Evolutionary conservation across 441 rosid species (phyloP).

Genomic region (Pelargonium australe): DNA sequence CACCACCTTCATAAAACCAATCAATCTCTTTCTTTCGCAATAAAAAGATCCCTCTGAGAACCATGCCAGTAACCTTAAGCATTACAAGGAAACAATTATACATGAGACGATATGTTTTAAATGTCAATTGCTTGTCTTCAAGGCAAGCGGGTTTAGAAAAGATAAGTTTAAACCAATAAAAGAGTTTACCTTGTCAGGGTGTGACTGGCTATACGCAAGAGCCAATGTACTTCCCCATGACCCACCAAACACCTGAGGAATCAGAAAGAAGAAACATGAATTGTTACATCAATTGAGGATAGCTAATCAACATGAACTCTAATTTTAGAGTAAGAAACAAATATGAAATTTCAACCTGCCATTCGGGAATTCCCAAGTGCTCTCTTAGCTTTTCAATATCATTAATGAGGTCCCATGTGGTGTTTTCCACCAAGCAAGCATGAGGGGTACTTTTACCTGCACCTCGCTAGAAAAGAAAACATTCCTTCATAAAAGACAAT

Average conservation of each 20-base stretch:
- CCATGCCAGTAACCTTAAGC: constrained; percentile 73
- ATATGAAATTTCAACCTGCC: constrained; percentile 53
- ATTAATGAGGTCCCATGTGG: constrained; percentile 79
- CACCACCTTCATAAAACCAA: constrained; percentile 97
- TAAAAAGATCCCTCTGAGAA: constrained; percentile 86
- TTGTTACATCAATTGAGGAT: constrained; percentile 1
- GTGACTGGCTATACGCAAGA: constrained; percentile 75
- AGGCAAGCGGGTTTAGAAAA: constrained; percentile 9
- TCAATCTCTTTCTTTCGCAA: constrained; percentile 89
- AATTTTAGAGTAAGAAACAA: constrained; percentile 9
- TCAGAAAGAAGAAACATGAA: constrained; percentile 10
- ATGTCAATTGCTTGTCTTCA: constrained; percentile 8
- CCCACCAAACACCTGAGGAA: constrained; percentile 79
- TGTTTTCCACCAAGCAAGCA: constrained; percentile 89
- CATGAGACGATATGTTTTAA: not conserved
- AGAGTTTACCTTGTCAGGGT: constrained; percentile 63
- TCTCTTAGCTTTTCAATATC: constrained; percentile 85
- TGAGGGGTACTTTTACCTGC: constrained; percentile 93
- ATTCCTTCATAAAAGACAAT: not conserved
- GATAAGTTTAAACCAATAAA: constrained; percentile 15
- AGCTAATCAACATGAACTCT: constrained; percentile 1
- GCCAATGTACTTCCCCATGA: constrained; percentile 97
- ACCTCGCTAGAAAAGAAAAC: constrained; percentile 48
- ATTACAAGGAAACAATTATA: constrained; percentile 10
- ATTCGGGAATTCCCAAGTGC: constrained; percentile 70